phyloP scores from a whole-genome alignment of 108 stramenopile species.

The Cyclotella atomus region DNA sequence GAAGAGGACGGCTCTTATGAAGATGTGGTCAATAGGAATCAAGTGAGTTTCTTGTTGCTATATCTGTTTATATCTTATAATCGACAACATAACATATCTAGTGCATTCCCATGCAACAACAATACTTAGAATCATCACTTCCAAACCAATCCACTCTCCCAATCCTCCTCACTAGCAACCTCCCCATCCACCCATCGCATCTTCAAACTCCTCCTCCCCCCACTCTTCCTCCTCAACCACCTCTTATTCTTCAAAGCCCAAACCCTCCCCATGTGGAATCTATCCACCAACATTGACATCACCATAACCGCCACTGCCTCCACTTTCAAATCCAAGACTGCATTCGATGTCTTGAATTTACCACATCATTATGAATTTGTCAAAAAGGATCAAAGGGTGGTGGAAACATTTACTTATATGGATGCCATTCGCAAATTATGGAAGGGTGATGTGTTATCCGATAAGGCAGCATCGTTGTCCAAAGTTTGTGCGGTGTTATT shows the following conservation, averaged over 20 bases:
- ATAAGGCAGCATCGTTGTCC: slow-evolving; percentile 48
- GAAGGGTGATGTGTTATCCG: slow-evolving; percentile 71
- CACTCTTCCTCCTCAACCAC: slow-evolving; percentile 60
- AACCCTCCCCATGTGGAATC: slow-evolving; percentile 83
- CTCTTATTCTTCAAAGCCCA: slow-evolving; percentile 69
- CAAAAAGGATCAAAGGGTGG: slow-evolving; percentile 48
- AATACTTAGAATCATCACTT: too few relatives aligned
- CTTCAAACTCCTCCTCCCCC: slow-evolving; percentile 52
- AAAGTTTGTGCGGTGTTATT: slow-evolving; percentile 71
- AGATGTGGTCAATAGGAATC: too few relatives aligned
- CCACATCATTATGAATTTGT: slow-evolving; percentile 45
- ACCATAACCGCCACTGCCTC: slow-evolving; percentile 73
- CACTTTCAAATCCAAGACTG: slow-evolving; percentile 39
- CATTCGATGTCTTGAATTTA: slow-evolving; percentile 60
- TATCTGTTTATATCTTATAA: too few relatives aligned
- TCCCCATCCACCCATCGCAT: slow-evolving; percentile 42
- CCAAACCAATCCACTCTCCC: too few relatives aligned
- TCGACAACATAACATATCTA: too few relatives aligned
- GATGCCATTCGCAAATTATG: slow-evolving; percentile 83
- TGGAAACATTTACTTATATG: slow-evolving; percentile 84
- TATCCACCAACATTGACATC: slow-evolving; percentile 52
- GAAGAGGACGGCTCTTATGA: too few relatives aligned
- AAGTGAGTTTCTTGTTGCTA: too few relatives aligned
- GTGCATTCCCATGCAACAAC: too few relatives aligned
- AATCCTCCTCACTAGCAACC: slow-evolving; percentile 42